Conservation (phyloP, 345 rosid species). For the Nasturtium officinale region DNA sequence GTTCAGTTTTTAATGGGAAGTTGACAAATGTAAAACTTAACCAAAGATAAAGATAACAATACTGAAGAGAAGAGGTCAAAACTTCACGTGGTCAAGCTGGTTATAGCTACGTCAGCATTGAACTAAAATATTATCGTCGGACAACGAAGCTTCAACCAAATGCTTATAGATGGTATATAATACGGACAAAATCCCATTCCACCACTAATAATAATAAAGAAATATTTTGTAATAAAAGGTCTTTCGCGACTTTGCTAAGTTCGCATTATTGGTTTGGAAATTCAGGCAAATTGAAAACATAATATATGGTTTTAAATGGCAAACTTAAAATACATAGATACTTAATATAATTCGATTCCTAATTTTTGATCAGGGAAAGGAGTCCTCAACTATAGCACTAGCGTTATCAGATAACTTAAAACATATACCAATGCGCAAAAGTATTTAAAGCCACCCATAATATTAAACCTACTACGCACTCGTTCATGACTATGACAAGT, state of each 20-base stretch:
- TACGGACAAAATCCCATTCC: slow-evolving; percentile 34
- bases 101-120: slow-evolving; percentile 14
- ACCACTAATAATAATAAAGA: slow-evolving; percentile 8
- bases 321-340: neutral
- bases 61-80: slow-evolving; percentile 22
- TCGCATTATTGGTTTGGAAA: slow-evolving; percentile 7
- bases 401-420: neutral
- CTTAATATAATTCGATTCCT: neutral
- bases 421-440: neutral
- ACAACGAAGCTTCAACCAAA: slow-evolving; percentile 41
- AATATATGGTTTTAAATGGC: neutral
- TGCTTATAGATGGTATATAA: slow-evolving; percentile 21
- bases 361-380: neutral
- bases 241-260: slow-evolving; percentile 8
- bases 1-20: slow-evolving; percentile 2
- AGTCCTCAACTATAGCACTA: neutral
- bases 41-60: neutral
- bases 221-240: slow-evolving; percentile 21
- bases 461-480: neutral
- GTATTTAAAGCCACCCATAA: slow-evolving; percentile 5
- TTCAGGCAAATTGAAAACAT: neutral
- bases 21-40: slow-evolving; percentile 8
- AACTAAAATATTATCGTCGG: slow-evolving; percentile 18
- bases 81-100: slow-evolving; percentile 37
- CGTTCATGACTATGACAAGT: slow-evolving; percentile 6